Conservation (phyloP, 1,284 basidiomycete species). For the Athelia sp. region DNA sequence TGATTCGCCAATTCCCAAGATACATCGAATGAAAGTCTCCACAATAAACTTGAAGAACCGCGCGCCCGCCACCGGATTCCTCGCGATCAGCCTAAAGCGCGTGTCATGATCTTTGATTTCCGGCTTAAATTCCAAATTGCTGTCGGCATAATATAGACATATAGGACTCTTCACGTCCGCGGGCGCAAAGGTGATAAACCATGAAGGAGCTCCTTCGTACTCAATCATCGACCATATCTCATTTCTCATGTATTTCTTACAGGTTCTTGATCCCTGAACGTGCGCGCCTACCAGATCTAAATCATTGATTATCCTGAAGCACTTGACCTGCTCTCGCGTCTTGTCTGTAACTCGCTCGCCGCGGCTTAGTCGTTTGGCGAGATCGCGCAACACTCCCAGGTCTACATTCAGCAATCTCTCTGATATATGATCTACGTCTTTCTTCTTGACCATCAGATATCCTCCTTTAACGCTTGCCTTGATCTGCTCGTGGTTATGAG, state of each 20-base stretch:
- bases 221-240: conserved; percentile 28
- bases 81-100: conserved; percentile 12
- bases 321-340: conserved; percentile 24
- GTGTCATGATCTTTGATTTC: conserved; percentile 7
- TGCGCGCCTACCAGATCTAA: conserved; percentile 14
- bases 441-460: conserved; percentile 21
- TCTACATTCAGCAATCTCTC: conserved; percentile 13
- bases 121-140: conserved; percentile 12
- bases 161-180: conserved; percentile 24
- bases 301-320: conserved; percentile 12
- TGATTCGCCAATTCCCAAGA: conserved; percentile 19
- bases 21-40: conserved; percentile 23
- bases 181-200: conserved; percentile 33
- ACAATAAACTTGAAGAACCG: conserved; percentile 26
- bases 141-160: conserved; percentile 24
- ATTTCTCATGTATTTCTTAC: conserved; percentile 26
- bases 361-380: conserved; percentile 14
- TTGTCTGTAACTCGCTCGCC: conserved; percentile 16
- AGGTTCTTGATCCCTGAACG: conserved; percentile 25
- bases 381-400: conserved; percentile 5
- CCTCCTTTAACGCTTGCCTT: conserved; percentile 19
- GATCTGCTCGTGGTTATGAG: conserved; percentile 35
- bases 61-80: conserved; percentile 28
- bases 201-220: conserved; percentile 25
- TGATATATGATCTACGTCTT: conserved; percentile 14